Conservation (phyloP, 139 green algal species). For the Gonium pectorale region DNA sequence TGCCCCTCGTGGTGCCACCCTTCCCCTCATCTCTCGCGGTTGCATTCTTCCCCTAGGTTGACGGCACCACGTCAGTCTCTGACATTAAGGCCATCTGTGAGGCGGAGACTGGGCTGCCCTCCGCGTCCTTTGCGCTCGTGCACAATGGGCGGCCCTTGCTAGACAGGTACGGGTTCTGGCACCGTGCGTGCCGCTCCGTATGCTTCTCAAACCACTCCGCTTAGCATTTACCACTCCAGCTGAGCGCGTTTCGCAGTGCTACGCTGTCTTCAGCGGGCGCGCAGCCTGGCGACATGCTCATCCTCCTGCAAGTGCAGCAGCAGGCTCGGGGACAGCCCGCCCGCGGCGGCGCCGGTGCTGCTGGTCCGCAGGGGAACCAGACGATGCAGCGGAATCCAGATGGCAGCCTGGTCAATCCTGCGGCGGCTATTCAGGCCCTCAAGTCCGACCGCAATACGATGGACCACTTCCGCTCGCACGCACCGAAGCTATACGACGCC, state of each 20-base stretch:
- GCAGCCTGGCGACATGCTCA: slow-evolving; percentile 72
- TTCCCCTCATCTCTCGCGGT: not conserved
- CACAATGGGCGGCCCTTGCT: slow-evolving; percentile 59
- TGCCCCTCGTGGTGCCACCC: no score
- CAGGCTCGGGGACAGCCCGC: not conserved
- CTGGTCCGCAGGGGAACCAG: no score
- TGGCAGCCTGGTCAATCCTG: slow-evolving; percentile 34
- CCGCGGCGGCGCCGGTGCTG: not conserved
- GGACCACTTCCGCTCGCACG: not conserved
- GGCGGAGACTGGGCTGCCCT: slow-evolving; percentile 73
- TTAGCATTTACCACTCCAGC: no score
- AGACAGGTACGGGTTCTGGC: slow-evolving; percentile 51
- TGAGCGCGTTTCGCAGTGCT: no score
- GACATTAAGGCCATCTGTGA: slow-evolving; percentile 88
- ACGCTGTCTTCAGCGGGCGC: slow-evolving; percentile 60
- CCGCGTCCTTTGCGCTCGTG: slow-evolving; percentile 70
- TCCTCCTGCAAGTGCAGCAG: slow-evolving; percentile 30
- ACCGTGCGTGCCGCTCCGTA: no score
- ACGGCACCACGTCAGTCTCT: slow-evolving; percentile 60
- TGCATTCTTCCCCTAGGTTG: slow-evolving; percentile 67
- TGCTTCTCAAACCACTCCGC: no score
- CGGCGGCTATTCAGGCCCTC: slow-evolving; percentile 37
- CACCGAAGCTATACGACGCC: slow-evolving; percentile 37
- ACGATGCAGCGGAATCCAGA: slow-evolving; percentile 6
- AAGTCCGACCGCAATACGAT: slow-evolving; percentile 38